These are phyloP conservation scores for Spatholobus suberectus DNA, from an alignment of 306 rosid species.

Conservation along the genomic window DNA sequence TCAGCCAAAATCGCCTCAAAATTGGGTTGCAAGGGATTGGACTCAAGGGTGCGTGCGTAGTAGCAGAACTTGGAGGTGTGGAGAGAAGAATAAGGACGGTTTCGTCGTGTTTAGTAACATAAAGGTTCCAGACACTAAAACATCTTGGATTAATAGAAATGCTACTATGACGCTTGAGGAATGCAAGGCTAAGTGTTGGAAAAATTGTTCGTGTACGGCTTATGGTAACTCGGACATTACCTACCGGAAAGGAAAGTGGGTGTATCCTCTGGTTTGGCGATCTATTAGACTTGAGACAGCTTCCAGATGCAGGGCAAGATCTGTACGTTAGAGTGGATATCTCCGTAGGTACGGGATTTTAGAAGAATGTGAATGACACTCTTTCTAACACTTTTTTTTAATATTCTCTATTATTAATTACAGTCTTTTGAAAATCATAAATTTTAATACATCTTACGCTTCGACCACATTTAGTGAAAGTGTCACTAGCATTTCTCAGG, in stretches of 20 bases:
- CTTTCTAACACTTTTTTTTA: too few species aligned
- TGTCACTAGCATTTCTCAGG: too few species aligned
- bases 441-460: too few species aligned
- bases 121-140: constrained; percentile 53
- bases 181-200: constrained; percentile 57
- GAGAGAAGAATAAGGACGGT: constrained; percentile 46
- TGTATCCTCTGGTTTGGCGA: constrained; percentile 65
- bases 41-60: constrained; percentile 50
- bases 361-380: too few species aligned
- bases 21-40: constrained; percentile 41
- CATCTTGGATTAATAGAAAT: constrained; percentile 47
- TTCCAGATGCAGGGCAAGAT: constrained; percentile 46
- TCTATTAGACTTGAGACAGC: constrained; percentile 50
- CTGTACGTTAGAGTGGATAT: constrained; percentile 45
- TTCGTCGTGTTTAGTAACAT: constrained; percentile 33
- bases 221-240: constrained; percentile 50
- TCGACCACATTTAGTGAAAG: too few species aligned
- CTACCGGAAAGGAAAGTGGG: constrained; percentile 48
- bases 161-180: constrained; percentile 46
- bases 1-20: constrained; percentile 38
- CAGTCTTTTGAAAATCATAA: too few species aligned
- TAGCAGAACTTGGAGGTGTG: constrained; percentile 34
- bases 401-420: too few species aligned
- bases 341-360: constrained; percentile 45
- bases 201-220: constrained; percentile 58